phyloP scores from a whole-genome alignment of 2,329 filamentous ascomycete genomes.

The Cercospora zeae-maydis region DNA sequence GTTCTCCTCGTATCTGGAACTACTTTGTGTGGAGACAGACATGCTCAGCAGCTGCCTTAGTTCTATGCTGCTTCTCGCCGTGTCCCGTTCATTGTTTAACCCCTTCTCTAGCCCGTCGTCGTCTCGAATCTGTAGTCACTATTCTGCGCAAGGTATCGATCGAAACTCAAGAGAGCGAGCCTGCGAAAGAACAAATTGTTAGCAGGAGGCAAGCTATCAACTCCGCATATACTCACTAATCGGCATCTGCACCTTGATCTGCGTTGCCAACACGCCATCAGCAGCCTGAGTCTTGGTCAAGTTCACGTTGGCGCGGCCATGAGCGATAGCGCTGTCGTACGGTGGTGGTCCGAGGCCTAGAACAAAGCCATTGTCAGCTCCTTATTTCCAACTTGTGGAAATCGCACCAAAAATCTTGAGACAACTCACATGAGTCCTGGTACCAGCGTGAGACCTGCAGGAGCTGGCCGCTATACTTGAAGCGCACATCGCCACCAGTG shows the following conservation, averaged over 20 bases:
- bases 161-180: background rate
- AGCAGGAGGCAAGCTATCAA: background rate
- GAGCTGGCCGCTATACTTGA: conserved; percentile 20
- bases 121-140: background rate
- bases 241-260: conserved; percentile 18
- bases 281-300: conserved; percentile 16
- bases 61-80: background rate
- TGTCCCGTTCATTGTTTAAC: background rate
- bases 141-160: background rate
- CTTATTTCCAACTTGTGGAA: background rate
- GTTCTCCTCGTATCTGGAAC: background rate
- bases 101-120: background rate
- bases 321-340: conserved; percentile 26
- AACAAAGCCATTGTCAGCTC: background rate
- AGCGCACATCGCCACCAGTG: conserved; percentile 23
- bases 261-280: conserved; percentile 18
- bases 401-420: background rate
- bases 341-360: conserved; percentile 16
- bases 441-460: conserved; percentile 26
- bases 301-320: conserved; percentile 18
- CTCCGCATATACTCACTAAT: conserved; percentile 17
- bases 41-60: background rate
- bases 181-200: background rate
- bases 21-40: background rate
- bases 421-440: conserved; percentile 23